A percentile compares a stretch with the other conserved stretches of the same genome.
phyloP scores from a whole-genome alignment of 768 basidiomycete genomes.

The Phylloporus rhodoxanthus region DNA sequence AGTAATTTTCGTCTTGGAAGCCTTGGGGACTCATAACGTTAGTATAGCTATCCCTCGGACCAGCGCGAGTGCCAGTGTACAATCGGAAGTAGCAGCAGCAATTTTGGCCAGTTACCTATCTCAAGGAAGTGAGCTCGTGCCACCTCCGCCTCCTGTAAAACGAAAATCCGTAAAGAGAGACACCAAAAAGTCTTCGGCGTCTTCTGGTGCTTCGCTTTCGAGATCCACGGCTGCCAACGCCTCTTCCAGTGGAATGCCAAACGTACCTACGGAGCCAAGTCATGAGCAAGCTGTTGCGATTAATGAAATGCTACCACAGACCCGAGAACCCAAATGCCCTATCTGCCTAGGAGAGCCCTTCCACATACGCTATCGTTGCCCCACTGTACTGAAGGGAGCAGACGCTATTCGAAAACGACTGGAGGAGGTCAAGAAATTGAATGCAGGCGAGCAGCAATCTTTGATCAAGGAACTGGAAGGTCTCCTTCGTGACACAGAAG shows the following conservation, averaged over 20 bases:
- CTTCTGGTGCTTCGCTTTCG: background rate
- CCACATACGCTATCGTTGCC: constrained; percentile 48
- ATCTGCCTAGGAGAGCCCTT: constrained; percentile 41
- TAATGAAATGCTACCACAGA: background rate
- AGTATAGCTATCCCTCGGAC: constrained; percentile 21
- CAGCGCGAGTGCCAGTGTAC: constrained; percentile 13
- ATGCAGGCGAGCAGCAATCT: constrained; percentile 15
- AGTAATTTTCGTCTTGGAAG: constrained; percentile 5
- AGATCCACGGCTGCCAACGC: background rate
- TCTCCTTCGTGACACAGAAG: constrained; percentile 28
- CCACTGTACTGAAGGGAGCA: constrained; percentile 40
- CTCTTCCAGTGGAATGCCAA: background rate
- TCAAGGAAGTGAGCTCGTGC: constrained; percentile 1
- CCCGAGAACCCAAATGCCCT: constrained; percentile 31
- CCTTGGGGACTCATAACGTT: constrained; percentile 16
- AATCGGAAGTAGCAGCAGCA: constrained; percentile 16
- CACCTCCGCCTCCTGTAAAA: constrained; percentile 7
- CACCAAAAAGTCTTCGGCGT: constrained; percentile 2
- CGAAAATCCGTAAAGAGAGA: constrained; percentile 7
- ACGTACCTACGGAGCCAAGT: background rate
- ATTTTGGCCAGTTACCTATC: constrained; percentile 10
- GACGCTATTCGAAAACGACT: constrained; percentile 42
- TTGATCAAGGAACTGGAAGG: constrained; percentile 40
- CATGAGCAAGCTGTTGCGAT: background rate
- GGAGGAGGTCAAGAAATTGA: constrained; percentile 33